Evolutionary conservation across 2,329 filamentous ascomycete species (phyloP), one percentile per base, ranked within the genome.

Genomic region (Aspergillus candidus): DNA sequence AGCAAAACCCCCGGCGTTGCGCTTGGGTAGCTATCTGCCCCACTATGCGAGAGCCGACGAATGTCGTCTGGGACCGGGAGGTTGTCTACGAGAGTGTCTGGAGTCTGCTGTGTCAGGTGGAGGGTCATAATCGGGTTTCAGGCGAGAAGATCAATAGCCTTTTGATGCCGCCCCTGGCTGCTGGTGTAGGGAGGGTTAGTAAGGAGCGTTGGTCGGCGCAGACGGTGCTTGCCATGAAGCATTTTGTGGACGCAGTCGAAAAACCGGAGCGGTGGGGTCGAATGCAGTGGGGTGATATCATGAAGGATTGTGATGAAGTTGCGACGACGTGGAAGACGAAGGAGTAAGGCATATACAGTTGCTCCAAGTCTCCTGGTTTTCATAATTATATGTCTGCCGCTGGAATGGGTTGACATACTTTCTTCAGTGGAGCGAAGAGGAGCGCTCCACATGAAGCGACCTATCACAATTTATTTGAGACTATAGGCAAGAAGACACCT

Each of bases 41-140:
- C 17, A 78, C 75, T 0, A 79, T 78, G 76, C 63, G 73, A 13
- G 55, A 67, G 29, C 75, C 75, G 0, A 48, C 60, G 4, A 50
- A 63, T 15, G 72, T 70, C 8, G 50, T 36, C 5, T 78, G 76
- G 75, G 70, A 78, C 52, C 61, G 67, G 2, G 76, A 78, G 55
- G 63, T 79, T 7, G 69, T 78, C 3, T 78, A 76, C 49, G 72
- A 78, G 55, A 75, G 74, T 58, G 55, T 76, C 0, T 78, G 75
- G 76, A 72, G 67, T 50, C 53, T 79, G 46, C 53, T 78, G 14
- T 72, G 70, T 50, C 65, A 70, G 13, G 48, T 78, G 1, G 73
- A 77, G 32, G 67, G 65, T 15, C 70, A 73, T 51, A 79, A 78
- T 55, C 59, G 65, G 12, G 42, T 44, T 29, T 10, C 41, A 46